phyloP scores from a whole-genome alignment of 768 basidiomycete species.

The Lanmaoa rubissima region DNA sequence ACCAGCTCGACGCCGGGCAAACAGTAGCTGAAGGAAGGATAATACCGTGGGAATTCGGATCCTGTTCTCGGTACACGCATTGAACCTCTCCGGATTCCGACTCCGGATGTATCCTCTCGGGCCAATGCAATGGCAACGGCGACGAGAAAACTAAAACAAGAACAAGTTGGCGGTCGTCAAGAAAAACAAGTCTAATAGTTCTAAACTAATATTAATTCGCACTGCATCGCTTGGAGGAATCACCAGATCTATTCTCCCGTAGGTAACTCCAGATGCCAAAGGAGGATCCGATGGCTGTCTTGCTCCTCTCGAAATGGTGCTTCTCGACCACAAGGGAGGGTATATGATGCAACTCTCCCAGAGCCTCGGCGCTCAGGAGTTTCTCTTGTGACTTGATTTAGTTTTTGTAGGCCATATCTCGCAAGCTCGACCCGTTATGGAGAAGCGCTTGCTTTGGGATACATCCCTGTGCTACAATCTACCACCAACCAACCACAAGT shows the following conservation, averaged over 20 bases:
- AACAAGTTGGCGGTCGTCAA: background rate
- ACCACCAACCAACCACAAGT: too few relatives aligned
- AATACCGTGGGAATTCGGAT: constrained; percentile 28
- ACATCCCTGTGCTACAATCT: too few relatives aligned
- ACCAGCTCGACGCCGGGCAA: constrained; percentile 17
- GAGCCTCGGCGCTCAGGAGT: background rate
- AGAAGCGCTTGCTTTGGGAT: too few relatives aligned
- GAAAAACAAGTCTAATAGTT: background rate
- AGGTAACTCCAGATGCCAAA: background rate
- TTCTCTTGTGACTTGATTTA: background rate
- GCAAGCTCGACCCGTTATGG: too few relatives aligned
- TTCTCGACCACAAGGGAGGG: background rate
- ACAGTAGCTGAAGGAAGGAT: constrained; percentile 10
- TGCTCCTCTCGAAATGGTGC: background rate
- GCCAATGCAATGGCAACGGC: too few relatives aligned
- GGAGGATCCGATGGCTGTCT: too few relatives aligned
- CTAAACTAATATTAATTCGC: background rate
- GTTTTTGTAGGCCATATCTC: background rate
- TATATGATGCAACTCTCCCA: background rate
- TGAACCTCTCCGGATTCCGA: constrained; percentile 20
- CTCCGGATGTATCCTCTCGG: constrained; percentile 5
- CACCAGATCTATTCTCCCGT: background rate
- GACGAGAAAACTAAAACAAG: background rate
- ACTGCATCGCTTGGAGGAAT: background rate
- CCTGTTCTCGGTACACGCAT: background rate